These are phyloP conservation scores for Verticillium longisporum DNA, from an alignment of 2,329 filamentous ascomycete genomes.

Conservation along the genomic window DNA sequence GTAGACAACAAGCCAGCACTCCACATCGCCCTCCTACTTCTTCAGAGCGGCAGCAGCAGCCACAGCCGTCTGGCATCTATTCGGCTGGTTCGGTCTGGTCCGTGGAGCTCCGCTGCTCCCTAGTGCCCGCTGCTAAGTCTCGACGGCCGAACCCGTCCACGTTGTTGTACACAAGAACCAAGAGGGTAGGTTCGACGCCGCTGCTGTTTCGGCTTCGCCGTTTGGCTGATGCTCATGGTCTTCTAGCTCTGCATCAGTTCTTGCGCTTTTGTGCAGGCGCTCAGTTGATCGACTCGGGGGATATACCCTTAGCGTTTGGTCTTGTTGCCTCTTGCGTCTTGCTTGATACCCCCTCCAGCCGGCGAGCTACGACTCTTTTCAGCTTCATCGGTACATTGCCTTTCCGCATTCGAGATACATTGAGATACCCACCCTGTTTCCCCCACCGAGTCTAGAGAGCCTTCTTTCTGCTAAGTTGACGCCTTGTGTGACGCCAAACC, in stretches of 20 bases:
- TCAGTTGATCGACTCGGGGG: neutral
- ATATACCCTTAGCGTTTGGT: neutral
- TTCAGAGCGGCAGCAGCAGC: neutral
- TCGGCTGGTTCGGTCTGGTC: too few relatives aligned
- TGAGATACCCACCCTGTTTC: neutral
- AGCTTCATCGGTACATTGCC: neutral
- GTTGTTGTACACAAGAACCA: neutral
- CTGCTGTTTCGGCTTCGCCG: neutral
- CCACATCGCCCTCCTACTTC: neutral
- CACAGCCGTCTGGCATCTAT: neutral
- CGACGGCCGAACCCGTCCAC: neutral
- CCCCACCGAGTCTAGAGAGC: too few relatives aligned
- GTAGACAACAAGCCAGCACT: neutral
- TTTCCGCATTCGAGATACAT: neutral
- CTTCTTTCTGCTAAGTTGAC: neutral
- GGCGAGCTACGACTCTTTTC: neutral
- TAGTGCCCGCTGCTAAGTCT: neutral
- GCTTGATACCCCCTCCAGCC: neutral
- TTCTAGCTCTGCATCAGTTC: neutral
- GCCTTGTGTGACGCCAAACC: neutral
- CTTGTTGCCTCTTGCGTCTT: neutral
- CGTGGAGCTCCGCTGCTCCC: neutral
- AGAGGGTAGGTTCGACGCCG: neutral
- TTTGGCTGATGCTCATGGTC: neutral
- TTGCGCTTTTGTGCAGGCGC: neutral